Conservation (phyloP, 768 basidiomycete genomes). For the Royoungia palumana region DNA sequence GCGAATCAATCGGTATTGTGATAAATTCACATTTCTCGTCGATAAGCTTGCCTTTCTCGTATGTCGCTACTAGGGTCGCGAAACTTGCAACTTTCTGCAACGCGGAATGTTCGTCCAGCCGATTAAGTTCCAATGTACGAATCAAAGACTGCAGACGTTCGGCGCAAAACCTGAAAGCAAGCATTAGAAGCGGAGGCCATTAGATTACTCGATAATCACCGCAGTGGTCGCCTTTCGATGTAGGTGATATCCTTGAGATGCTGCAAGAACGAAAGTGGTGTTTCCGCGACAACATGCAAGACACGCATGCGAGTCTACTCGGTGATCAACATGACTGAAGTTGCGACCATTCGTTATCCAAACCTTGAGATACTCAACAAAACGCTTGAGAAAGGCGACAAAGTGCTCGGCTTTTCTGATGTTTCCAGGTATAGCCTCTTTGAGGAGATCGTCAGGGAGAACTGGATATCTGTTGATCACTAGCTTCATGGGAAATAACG, state of each 20-base stretch:
- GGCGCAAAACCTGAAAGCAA: conserved; percentile 76
- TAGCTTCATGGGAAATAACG: neutral
- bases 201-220: conserved; percentile 45
- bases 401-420: conserved; percentile 99
- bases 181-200: neutral
- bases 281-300: conserved; percentile 98
- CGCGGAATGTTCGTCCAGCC: conserved; percentile 87
- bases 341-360: neutral
- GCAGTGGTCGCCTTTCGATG: conserved; percentile 89
- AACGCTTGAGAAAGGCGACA: conserved; percentile 95
- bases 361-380: conserved; percentile 98
- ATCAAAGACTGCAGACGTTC: conserved; percentile 94
- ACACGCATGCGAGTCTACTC: conserved; percentile 95
- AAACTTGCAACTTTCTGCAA: conserved; percentile 95
- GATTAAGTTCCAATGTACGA: conserved; percentile 82
- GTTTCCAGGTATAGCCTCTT: conserved; percentile 96
- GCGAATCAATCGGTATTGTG: neutral
- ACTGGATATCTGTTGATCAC: conserved; percentile 42
- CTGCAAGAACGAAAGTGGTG: conserved; percentile 92
- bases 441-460: conserved; percentile 89
- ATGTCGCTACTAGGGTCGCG: conserved; percentile 95
- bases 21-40: neutral
- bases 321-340: conserved; percentile 9
- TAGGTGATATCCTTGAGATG: conserved; percentile 99
- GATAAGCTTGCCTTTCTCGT: conserved; percentile 76